Evolutionary conservation across 306 rosid genomes (phyloP).

Genomic region (Malus sieversii): DNA sequence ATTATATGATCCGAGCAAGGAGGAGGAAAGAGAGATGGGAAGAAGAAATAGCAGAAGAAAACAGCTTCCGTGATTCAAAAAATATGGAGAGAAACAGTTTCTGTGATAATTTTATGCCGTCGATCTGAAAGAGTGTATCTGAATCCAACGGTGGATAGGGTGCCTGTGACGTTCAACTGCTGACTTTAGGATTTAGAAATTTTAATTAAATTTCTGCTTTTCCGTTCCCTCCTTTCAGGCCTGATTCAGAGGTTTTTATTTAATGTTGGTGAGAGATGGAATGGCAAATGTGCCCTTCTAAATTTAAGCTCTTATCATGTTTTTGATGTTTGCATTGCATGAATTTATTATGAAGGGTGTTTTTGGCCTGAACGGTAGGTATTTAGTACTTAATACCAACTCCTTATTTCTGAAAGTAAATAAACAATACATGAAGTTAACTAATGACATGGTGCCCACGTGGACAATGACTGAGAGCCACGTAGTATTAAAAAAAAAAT

Average conservation of each 20-base stretch:
- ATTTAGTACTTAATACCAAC: too few relatives aligned
- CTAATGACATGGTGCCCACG: accelerated
- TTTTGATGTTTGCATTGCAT: too few relatives aligned
- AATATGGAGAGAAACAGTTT: neutral
- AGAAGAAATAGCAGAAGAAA: neutral
- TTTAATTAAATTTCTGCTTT: neutral
- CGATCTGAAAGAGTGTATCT: neutral
- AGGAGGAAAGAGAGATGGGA: neutral
- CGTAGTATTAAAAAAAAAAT: too few relatives aligned
- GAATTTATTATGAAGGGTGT: too few relatives aligned
- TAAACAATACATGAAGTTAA: too few relatives aligned
- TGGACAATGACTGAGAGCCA: too few relatives aligned
- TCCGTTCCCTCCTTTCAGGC: neutral
- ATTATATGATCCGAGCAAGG: neutral
- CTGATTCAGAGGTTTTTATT: neutral
- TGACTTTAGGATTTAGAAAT: neutral
- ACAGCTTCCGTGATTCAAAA: constrained; percentile 3
- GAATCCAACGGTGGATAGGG: neutral
- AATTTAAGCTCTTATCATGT: too few relatives aligned
- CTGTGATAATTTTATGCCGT: neutral
- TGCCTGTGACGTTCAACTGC: neutral
- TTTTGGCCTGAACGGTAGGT: too few relatives aligned
- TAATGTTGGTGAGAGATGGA: neutral
- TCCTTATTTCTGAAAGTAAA: too few relatives aligned
- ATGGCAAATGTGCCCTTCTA: neutral